Base-by-base conservation (phyloP, 192 early-diverging fungal species). In the Gigaspora rosea region DNA sequence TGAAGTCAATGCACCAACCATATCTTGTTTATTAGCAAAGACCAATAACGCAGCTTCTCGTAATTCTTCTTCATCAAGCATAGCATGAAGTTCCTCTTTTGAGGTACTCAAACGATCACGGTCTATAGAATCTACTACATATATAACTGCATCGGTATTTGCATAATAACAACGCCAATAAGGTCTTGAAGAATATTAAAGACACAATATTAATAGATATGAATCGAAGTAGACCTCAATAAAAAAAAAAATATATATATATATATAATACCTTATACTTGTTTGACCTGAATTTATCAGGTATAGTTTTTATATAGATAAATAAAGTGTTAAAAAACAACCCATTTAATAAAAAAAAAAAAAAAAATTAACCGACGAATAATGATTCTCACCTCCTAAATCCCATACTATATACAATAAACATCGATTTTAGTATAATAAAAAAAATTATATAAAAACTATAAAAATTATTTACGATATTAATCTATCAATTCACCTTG, bases 111-210 rank as follows among this genome's bases (percentile, higher is more conserved):
- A 91, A 58, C 97, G 90, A 64, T 97, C 96, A 64, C 91, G 86
- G 80, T 99, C 97, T 36, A 91, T 89, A 78, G 91, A 93, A 84
- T 99, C 97, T 8, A 99, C 95, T 48, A 99, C 96, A 80, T 97
- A 99, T 75, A 99, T 97, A 47, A 99, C 92, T 16, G 96, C 96
- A 81, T 98, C 96, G n/a, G 96, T 98, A 86, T 98, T 97, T 77
- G 94, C 92, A 81, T 98, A 99, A 87, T 99, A 99, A 89, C 96
- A 97, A 81, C 97, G 89, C 97, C 97, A 99, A 83, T 97, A 98
- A 6, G 97, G 97, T 61, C 87, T 85, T 58, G 13, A 18, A 18
- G 32, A 72, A 52, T 56, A 56, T 56, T 18, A 22, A 66, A 41
- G 3, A 64, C 4, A 63, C 46, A 75, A 64, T 75, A 58, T 64